Base-by-base conservation (phyloP, 495 filamentous ascomycete genomes). In the Lasiosphaeria hispida region DNA sequence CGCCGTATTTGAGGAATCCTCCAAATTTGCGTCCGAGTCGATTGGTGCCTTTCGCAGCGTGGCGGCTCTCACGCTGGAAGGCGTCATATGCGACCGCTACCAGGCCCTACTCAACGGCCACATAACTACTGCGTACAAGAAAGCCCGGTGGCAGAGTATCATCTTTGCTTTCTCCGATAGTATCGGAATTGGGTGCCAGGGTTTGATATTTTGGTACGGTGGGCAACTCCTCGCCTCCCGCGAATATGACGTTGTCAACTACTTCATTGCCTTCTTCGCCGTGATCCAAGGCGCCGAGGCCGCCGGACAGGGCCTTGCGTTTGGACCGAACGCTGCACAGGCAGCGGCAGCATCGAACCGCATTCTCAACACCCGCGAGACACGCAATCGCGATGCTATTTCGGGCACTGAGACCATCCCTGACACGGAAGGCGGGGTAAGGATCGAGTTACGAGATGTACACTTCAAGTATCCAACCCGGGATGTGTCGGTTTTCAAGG, bases 401-500 rank as follows among this genome's bases (percentile, higher is more conserved):
- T 30, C 23, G 23, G 23, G 23, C 23, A 30, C 23, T 2, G 23
- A 30, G 23, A 30, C 23, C 15, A 35, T 74, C 41, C 53, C 60
- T 7, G 63, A 67, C 43, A 61, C 55, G 9, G 61, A 68, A 6
- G 73, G 72, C 11, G 79, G 74, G 1, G 69, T 71, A 23, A 65
- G 69, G 33, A 77, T 86, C 37, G 72, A 77, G 30, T 69, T 87
- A 30, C 53, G 70, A 33, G 62, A 81, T 34, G 69, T 86, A 2
- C 58, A 75, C 15, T 86, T 86, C 57, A 70, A 67, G 48, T 87
- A 87, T 52, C 69, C 78, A 0, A 77, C 73, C 1, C 71, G 79
- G 3, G 66, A 77, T 8, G 58, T 70, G 1, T 63, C 71, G 0
- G 70, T 82, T 2, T 78, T 85, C 49, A 50, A 52, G 0, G 65